phyloP scores from a whole-genome alignment of 2,329 filamentous ascomycete species.

The Aspergillus aculeatinus region DNA sequence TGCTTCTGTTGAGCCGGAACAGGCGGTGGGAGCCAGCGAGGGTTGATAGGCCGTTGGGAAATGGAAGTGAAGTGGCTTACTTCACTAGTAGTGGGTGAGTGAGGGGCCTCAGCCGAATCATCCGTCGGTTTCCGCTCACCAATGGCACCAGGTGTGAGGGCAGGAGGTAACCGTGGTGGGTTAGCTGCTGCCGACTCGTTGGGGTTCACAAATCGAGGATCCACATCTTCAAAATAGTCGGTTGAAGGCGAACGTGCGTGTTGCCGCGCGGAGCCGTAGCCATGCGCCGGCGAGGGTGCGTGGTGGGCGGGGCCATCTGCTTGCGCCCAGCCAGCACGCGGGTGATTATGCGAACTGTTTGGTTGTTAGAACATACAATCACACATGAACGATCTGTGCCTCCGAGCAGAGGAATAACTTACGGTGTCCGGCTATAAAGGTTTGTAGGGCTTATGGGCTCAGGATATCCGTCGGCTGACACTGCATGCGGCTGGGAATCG shows the following conservation, averaged over 20 bases:
- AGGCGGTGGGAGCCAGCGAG: slow-evolving; percentile 66
- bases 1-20: slow-evolving; percentile 54
- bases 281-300: slow-evolving; percentile 21
- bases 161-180: slow-evolving; percentile 32
- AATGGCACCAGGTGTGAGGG: slow-evolving; percentile 40
- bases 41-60: slow-evolving; percentile 83
- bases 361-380: slow-evolving; percentile 17
- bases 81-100: slow-evolving; percentile 76
- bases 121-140: slow-evolving; percentile 42
- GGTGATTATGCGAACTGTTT: slow-evolving; percentile 44
- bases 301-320: slow-evolving; percentile 16
- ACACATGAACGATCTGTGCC: neutral
- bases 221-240: slow-evolving; percentile 88
- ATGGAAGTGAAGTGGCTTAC: slow-evolving; percentile 86
- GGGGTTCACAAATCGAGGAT: slow-evolving; percentile 71
- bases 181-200: slow-evolving; percentile 30
- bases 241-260: slow-evolving; percentile 39
- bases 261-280: slow-evolving; percentile 20
- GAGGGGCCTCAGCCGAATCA: slow-evolving; percentile 60
- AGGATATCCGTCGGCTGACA: slow-evolving; percentile 27
- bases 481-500: slow-evolving; percentile 24
- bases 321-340: slow-evolving; percentile 43
- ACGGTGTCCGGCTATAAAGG: slow-evolving; percentile 73
- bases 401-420: slow-evolving; percentile 41
- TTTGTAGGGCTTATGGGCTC: slow-evolving; percentile 62